These are phyloP conservation scores for Apiospora sp. DNA, from an alignment of 2,329 filamentous ascomycete genomes.

Conservation along the genomic window DNA sequence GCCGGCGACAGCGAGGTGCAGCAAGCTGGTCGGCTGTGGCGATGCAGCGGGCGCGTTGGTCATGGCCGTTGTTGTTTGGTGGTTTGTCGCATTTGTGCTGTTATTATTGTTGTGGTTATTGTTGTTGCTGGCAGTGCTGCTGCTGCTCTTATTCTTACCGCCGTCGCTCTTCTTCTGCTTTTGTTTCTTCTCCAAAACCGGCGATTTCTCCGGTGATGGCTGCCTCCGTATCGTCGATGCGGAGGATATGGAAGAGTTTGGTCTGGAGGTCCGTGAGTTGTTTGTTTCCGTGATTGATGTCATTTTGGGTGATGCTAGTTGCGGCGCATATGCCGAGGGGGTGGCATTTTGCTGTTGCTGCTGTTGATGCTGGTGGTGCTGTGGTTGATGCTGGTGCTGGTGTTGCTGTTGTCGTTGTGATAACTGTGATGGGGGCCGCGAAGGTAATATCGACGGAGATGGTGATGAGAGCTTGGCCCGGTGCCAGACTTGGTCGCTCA, in stretches of 20 bases:
- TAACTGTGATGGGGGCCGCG: conserved; percentile 19
- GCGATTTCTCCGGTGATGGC: not conserved
- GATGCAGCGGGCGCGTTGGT: conserved; percentile 36
- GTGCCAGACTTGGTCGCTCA: conserved; percentile 37
- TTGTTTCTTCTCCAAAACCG: not conserved
- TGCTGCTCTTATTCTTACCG: conserved; percentile 33
- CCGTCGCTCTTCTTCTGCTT: conserved; percentile 20
- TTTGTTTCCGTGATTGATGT: not conserved
- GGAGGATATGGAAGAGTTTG: not conserved
- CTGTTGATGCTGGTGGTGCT: not conserved
- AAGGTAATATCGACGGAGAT: conserved; percentile 34
- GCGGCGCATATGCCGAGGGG: not conserved
- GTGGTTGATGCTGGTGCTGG: not conserved
- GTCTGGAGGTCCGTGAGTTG: not conserved
- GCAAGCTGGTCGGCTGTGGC: conserved; percentile 27
- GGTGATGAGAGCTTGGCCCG: conserved; percentile 38
- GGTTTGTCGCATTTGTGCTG: conserved; percentile 26
- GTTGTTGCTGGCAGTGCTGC: conserved; percentile 24
- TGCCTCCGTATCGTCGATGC: not conserved
- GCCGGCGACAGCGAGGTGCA: conserved; percentile 44
- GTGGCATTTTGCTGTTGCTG: not conserved
- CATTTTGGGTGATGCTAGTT: not conserved
- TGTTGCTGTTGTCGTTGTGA: not conserved
- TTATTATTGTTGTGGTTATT: not conserved
- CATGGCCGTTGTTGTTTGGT: not conserved